phyloP scores from a whole-genome alignment of 768 basidiomycete species.

The Holtermanniella nyarrowii region DNA sequence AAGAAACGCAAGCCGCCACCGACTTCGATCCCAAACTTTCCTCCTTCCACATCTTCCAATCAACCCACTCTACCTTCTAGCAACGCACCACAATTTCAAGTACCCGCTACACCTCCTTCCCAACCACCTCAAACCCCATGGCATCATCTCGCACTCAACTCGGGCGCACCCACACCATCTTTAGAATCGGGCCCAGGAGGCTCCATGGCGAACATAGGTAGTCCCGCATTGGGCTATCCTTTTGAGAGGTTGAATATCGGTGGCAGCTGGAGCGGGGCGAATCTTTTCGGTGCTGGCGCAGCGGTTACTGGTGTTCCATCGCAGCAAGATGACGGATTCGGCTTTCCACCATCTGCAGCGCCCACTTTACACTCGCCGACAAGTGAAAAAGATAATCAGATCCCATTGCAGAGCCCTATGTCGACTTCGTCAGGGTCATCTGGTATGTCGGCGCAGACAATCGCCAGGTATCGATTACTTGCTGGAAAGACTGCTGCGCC shows the following conservation, averaged over 20 bases:
- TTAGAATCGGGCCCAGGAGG: constrained; percentile 21
- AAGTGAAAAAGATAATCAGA: not conserved
- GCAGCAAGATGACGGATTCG: constrained; percentile 3
- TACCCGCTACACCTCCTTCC: not conserved
- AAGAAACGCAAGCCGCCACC: not conserved
- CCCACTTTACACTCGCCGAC: not conserved
- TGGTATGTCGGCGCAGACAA: not conserved
- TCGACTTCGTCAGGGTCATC: not conserved
- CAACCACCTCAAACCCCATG: constrained; percentile 21
- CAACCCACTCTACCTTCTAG: no score
- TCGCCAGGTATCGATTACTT: not conserved
- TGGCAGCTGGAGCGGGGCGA: constrained; percentile 30
- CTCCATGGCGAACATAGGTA: constrained; percentile 12
- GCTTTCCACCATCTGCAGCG: constrained; percentile 5
- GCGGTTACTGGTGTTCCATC: not conserved
- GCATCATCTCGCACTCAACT: constrained; percentile 28
- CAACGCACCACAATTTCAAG: not conserved
- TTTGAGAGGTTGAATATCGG: constrained; percentile 37
- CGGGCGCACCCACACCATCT: constrained; percentile 35
- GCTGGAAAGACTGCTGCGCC: not conserved
- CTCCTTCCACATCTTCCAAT: no score
- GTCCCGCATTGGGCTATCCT: constrained; percentile 37
- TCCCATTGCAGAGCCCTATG: not conserved
- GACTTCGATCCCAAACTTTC: not conserved
- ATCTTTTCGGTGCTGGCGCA: constrained; percentile 19